Percentiles rank a stretch among this genome's conserved stretches.
Evolutionary conservation across 371 early-diverging fungal species (phyloP).

Genomic region (Mortierella sp.): DNA sequence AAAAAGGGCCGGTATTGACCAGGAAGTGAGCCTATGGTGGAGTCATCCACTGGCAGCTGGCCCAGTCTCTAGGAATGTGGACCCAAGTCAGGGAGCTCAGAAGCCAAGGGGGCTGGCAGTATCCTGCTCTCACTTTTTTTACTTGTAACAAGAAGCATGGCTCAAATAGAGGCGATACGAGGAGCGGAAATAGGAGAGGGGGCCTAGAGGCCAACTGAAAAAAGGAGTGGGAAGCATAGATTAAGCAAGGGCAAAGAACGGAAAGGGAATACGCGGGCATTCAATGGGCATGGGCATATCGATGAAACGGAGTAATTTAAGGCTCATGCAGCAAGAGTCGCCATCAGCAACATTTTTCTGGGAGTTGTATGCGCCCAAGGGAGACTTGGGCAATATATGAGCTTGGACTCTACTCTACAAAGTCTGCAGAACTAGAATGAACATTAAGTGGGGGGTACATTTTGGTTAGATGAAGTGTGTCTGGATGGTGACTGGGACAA

Average conservation of each 20-base stretch:
- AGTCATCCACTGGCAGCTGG: no score
- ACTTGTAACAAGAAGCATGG: no score
- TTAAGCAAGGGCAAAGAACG: constrained; percentile 11
- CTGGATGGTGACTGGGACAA: no score
- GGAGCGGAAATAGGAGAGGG: constrained; percentile 45
- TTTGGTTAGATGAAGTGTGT: background rate
- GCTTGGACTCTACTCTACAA: no score
- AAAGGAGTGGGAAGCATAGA: constrained; percentile 50
- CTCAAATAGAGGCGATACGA: background rate
- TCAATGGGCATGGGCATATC: no score
- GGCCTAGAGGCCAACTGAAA: constrained; percentile 28
- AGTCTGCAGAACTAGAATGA: constrained; percentile 1
- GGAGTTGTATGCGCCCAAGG: constrained; percentile 5
- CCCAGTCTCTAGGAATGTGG: no score
- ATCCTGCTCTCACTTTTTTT: no score
- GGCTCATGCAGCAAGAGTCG: constrained; percentile 16
- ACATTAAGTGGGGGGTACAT: constrained; percentile 2
- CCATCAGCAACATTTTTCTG: constrained; percentile 6
- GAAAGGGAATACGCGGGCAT: background rate
- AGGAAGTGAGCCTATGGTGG: no score
- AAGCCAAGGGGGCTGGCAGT: no score
- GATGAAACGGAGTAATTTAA: background rate
- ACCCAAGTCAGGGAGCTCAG: no score
- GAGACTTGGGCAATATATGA: background rate
- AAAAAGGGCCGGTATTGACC: no score